These are phyloP conservation scores for Debaryomyces sp. DNA, from an alignment of 1,139 yeast genomes.

Conservation along the genomic window DNA sequence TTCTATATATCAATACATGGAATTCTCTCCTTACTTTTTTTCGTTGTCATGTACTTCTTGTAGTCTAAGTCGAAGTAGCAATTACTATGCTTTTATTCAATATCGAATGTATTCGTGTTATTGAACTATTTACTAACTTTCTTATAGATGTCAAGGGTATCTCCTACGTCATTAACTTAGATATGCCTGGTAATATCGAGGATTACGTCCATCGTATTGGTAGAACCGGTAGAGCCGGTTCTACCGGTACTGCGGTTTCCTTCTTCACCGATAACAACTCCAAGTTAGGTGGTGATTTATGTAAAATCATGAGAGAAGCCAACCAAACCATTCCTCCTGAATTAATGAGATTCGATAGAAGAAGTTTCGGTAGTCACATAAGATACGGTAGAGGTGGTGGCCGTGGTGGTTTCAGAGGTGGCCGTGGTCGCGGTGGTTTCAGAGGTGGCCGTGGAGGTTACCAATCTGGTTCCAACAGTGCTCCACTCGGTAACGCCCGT, in stretches of 20 bases:
- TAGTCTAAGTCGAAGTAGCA: slow-evolving; percentile 4
- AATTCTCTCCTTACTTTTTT: slow-evolving; percentile 10
- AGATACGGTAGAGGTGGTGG: slow-evolving; percentile 59
- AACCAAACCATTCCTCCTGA: slow-evolving; percentile 82
- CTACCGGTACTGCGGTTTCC: slow-evolving; percentile 92
- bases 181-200: slow-evolving; percentile 97
- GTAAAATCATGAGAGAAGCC: slow-evolving; percentile 93
- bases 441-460: slow-evolving; percentile 28
- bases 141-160: slow-evolving; percentile 94
- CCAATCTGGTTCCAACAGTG: slow-evolving; percentile 33
- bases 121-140: slow-evolving; percentile 32
- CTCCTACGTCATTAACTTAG: slow-evolving; percentile 88
- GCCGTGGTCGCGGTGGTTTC: slow-evolving; percentile 34
- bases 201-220: slow-evolving; percentile 96
- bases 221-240: slow-evolving; percentile 99
- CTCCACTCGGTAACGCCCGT: slow-evolving; percentile 34
- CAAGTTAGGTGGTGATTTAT: slow-evolving; percentile 87
- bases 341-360: slow-evolving; percentile 58
- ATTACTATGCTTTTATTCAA: slow-evolving; percentile 7
- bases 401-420: slow-evolving; percentile 57
- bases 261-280: slow-evolving; percentile 88
- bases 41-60: slow-evolving; percentile 12
- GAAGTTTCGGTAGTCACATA: slow-evolving; percentile 55
- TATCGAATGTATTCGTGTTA: background rate
- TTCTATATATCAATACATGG: slow-evolving; percentile 14